Evolutionary conservation across 2,329 filamentous ascomycete genomes (phyloP).

Genomic region (Tricladium varicosporioides): DNA sequence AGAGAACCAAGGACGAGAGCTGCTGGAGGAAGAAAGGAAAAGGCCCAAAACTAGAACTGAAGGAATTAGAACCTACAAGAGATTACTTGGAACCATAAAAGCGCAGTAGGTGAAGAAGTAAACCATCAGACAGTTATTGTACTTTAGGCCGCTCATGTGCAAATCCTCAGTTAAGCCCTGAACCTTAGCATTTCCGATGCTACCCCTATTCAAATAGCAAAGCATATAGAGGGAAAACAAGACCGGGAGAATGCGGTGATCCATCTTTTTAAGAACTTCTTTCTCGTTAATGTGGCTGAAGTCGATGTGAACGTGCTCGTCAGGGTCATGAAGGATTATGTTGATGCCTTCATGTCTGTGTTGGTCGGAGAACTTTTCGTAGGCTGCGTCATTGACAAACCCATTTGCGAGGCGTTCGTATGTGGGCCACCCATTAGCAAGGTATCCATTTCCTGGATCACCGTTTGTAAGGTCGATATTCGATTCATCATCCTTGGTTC

Average conservation of each 20-base stretch:
- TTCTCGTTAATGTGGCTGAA: slow-evolving; percentile 1
- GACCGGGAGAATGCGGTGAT: slow-evolving; percentile 14
- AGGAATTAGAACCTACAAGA: slow-evolving; percentile 24
- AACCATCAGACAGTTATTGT: slow-evolving; percentile 42
- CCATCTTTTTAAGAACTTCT: slow-evolving; percentile 14
- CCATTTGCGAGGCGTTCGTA: too few relatives aligned
- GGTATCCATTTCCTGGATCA: too few relatives aligned
- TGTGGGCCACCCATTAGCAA: too few relatives aligned
- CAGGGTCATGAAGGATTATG: not conserved
- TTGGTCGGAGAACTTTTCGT: not conserved
- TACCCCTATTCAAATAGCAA: slow-evolving; percentile 56
- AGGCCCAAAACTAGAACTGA: not conserved
- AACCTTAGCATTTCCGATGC: slow-evolving; percentile 52
- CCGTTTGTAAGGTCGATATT: too few relatives aligned
- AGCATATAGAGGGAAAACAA: slow-evolving; percentile 14
- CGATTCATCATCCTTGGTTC: too few relatives aligned
- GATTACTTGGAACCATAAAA: slow-evolving; percentile 48
- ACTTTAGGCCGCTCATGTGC: slow-evolving; percentile 9
- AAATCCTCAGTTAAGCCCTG: slow-evolving; percentile 13
- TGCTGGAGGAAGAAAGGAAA: too few relatives aligned
- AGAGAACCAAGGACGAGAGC: too few relatives aligned
- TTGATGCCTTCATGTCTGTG: not conserved
- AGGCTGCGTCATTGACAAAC: too few relatives aligned
- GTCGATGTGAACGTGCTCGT: not conserved
- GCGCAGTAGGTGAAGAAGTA: slow-evolving; percentile 53